phyloP scores from a whole-genome alignment of 345 rosid species.

The Turnera subulata region DNA sequence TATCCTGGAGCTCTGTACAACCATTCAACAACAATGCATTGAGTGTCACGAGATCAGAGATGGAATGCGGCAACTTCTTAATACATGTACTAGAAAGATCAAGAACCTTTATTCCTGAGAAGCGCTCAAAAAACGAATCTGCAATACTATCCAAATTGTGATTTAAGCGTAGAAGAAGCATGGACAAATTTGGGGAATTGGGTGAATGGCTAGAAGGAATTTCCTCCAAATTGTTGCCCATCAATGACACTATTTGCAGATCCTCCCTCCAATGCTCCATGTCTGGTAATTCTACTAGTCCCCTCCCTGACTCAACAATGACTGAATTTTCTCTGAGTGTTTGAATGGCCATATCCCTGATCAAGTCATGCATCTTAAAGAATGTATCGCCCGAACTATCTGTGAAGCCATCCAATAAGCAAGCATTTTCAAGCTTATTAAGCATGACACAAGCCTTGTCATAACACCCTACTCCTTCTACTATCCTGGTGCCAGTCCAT shows the following conservation, averaged over 20 bases:
- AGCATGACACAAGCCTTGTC: not conserved
- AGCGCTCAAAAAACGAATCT: not conserved
- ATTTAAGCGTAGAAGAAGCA: not conserved
- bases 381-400: not conserved
- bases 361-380: constrained; percentile 22
- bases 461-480: not conserved
- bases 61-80: constrained; percentile 4
- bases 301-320: constrained; percentile 4
- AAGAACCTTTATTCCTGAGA: not conserved
- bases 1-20: not conserved
- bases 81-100: not conserved
- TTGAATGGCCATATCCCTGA: constrained; percentile 21
- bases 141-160: not conserved
- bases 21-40: not conserved
- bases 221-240: constrained; percentile 2
- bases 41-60: constrained; percentile 13
- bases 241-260: constrained; percentile 9
- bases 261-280: constrained; percentile 10
- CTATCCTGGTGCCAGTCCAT: constrained; percentile 14
- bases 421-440: not conserved
- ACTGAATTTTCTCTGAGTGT: not conserved
- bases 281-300: constrained; percentile 4
- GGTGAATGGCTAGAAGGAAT: not conserved
- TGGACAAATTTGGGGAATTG: not conserved
- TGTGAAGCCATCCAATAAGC: constrained; percentile 25